Evolutionary conservation across 768 basidiomycete genomes (phyloP).

Genomic region (Hemileccinum rubropunctum): DNA sequence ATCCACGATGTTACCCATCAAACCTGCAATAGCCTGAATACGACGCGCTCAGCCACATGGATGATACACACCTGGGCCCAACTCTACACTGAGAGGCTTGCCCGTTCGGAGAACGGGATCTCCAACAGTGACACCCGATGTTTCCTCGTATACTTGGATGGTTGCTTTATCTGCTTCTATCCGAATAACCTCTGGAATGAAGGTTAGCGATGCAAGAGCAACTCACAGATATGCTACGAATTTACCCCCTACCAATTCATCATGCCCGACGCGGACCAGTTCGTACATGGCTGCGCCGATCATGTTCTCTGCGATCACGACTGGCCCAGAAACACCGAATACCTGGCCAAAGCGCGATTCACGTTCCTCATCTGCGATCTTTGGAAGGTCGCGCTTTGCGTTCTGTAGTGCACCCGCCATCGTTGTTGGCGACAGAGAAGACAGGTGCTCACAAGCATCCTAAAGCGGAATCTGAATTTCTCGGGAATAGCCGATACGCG

Average conservation of each 20-base stretch:
- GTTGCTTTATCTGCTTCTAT: conserved; percentile 98
- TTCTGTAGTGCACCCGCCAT: conserved; percentile 95
- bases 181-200: conserved; percentile 86
- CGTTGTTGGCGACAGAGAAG: conserved; percentile 18
- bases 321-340: conserved; percentile 95
- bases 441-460: conserved; percentile 5
- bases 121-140: conserved; percentile 97
- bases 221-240: conserved; percentile 4
- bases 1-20: conserved; percentile 99
- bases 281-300: conserved; percentile 95
- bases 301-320: conserved; percentile 97
- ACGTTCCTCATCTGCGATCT: conserved; percentile 86
- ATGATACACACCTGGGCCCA: conserved; percentile 79
- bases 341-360: conserved; percentile 88
- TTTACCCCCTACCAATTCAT: conserved; percentile 95
- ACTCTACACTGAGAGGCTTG: conserved; percentile 95
- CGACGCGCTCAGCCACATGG: background rate
- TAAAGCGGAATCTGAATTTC: conserved; percentile 29
- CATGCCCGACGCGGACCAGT: conserved; percentile 96
- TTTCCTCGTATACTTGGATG: conserved; percentile 99
- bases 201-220: conserved; percentile 10
- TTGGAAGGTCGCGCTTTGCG: conserved; percentile 83
- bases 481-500: conserved; percentile 29
- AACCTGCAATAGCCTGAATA: conserved; percentile 47
- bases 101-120: conserved; percentile 97